These are phyloP conservation scores for Pulicaria dysenterica DNA, from an alignment of 129 eudicot species.

Conservation along the genomic window DNA sequence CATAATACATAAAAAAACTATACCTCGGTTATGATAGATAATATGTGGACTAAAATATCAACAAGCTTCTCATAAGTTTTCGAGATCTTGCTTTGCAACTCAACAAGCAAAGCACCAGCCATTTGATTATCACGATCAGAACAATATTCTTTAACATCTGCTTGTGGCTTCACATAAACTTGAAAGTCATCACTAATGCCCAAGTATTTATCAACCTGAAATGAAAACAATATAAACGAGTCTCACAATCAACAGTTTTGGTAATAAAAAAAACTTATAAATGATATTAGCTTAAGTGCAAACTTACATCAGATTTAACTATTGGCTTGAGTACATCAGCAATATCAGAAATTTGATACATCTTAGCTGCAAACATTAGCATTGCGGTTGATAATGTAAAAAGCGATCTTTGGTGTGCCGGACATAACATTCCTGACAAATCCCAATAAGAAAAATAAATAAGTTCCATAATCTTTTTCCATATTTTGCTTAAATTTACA, in stretches of 20 bases:
- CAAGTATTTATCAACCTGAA: constrained; percentile 74
- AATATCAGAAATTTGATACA: constrained; percentile 70
- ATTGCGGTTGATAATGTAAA: constrained; percentile 73
- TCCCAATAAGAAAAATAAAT: constrained; percentile 18
- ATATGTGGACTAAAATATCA: constrained; percentile 56
- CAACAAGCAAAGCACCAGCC: constrained; percentile 53
- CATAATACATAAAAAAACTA: constrained; percentile 1
- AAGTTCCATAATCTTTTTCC: constrained; percentile 5
- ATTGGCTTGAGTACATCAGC: constrained; percentile 53
- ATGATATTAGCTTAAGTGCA: neutral
- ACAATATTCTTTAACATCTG: constrained; percentile 58
- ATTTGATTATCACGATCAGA: constrained; percentile 61
- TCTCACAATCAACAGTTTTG: neutral
- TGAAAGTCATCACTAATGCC: constrained; percentile 81
- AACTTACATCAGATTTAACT: constrained; percentile 67
- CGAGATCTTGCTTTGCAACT: constrained; percentile 49
- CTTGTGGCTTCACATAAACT: constrained; percentile 69
- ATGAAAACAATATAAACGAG: constrained; percentile 2
- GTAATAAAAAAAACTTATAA: neutral
- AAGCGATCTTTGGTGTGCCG: constrained; percentile 77
- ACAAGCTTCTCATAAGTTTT: constrained; percentile 53
- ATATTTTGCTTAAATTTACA: neutral
- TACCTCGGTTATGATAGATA: constrained; percentile 66
- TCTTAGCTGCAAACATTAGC: constrained; percentile 83
- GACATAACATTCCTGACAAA: constrained; percentile 58